Base-by-base conservation (phyloP, 768 basidiomycete species). In the Lactifluus piperatus region DNA sequence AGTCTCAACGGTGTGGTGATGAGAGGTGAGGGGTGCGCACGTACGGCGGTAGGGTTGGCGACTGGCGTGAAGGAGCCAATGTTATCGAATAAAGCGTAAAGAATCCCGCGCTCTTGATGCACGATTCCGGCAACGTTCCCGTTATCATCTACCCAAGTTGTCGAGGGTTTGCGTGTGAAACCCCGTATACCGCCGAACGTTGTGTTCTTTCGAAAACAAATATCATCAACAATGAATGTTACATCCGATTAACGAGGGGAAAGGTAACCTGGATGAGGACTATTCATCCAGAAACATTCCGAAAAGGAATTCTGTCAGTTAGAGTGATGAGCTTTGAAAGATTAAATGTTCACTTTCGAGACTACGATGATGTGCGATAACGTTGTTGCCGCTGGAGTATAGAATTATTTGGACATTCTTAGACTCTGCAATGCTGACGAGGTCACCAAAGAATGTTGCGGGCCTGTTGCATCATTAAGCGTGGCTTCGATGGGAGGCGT, bases 101-200 rank as follows among this genome's bases (percentile, higher is more conserved):
- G 75, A 70, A 78, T 85, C 34, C 79, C 79, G 41, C 88, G 79
- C 69, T 89, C 88, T 69, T 87, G 86, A 65, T 86, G 85, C 18
- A 88, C 76, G 32, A 87, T 82, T 0, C 87, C 88, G 0, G 81
- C 84, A 55, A 81, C 77, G 54, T 80, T 72, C 13, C 81, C 81
- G 2, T 69, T 66, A 53, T 86, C 83, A 51, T 82, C 81, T 54
- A 70, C 72, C 85, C 86, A 89, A 0, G 82, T 78, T 0, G 88
- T 88, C 2, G 82, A 77, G 0, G 88, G 88, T 57, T 78, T 76
- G 48, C 80, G 75, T 4, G 83, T 82, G 68, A 90, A 90, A 4
- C 88, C 88, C 70, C 81, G 84, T 44, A 83, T 82, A 6, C 85
- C 87, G 26, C 85, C 86, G 63, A 88, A 90, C 0, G 88, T 88